phyloP scores from a whole-genome alignment of 371 early-diverging fungal species.

The Mortierella sp. region DNA sequence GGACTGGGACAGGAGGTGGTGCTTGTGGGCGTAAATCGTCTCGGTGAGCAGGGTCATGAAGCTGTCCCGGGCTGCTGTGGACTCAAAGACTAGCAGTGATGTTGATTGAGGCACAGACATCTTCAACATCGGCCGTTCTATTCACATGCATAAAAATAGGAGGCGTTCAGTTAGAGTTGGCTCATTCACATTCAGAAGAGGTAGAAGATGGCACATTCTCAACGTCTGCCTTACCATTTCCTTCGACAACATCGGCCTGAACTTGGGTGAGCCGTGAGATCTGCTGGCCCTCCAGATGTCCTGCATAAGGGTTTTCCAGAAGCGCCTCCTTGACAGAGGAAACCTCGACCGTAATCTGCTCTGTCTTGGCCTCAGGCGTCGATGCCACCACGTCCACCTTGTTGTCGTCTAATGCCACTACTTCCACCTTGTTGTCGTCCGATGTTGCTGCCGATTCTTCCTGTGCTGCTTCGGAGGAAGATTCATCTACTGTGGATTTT shows the following conservation, averaged over 20 bases:
- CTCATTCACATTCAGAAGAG: background rate
- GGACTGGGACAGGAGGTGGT: constrained; percentile 53
- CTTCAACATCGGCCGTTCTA: constrained; percentile 43
- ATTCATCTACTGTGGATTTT: background rate
- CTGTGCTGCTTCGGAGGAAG: background rate
- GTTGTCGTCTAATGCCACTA: background rate
- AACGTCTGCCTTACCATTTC: constrained; percentile 23
- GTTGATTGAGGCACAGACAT: constrained; percentile 33
- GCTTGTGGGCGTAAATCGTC: constrained; percentile 48
- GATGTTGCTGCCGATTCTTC: background rate
- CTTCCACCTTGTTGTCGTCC: background rate
- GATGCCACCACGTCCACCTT: background rate
- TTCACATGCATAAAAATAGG: background rate
- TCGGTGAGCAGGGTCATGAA: constrained; percentile 33
- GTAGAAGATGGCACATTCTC: background rate
- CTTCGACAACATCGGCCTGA: constrained; percentile 43
- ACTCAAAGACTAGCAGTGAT: constrained; percentile 32
- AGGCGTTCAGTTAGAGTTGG: background rate
- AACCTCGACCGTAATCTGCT: background rate
- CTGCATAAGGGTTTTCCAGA: constrained; percentile 46
- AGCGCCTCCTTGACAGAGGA: background rate
- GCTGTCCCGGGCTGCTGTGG: constrained; percentile 24
- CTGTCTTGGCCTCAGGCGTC: background rate
- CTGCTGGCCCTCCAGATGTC: constrained; percentile 45
- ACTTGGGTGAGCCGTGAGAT: constrained; percentile 47